Evolutionary conservation across 768 basidiomycete species (phyloP).

Genomic region (Boletus patriciae): DNA sequence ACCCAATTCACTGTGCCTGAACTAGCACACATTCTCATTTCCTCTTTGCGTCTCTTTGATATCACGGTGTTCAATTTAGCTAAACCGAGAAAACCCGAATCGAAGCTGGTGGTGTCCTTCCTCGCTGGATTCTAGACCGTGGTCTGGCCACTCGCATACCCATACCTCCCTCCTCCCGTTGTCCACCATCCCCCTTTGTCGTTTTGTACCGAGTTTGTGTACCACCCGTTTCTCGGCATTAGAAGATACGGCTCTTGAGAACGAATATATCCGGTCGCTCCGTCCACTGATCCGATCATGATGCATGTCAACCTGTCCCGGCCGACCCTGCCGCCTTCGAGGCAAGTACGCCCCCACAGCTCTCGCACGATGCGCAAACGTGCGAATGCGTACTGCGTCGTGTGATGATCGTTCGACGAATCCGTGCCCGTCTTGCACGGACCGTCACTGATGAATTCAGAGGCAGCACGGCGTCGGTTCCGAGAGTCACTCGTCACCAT

Average conservation of each 20-base stretch:
- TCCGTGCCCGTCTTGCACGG: too few species aligned
- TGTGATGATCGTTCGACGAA: too few species aligned
- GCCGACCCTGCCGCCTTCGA: not conserved
- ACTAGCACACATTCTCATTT: not conserved
- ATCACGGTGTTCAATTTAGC: constrained; percentile 12
- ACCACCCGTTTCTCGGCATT: not conserved
- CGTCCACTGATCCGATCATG: not conserved
- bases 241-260: not conserved
- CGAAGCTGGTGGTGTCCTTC: not conserved
- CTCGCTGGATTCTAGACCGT: not conserved
- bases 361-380: too few species aligned
- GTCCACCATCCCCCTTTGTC: not conserved
- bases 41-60: not conserved
- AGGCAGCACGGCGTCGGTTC: too few species aligned
- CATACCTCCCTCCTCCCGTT: not conserved
- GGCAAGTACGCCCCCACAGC: not conserved
- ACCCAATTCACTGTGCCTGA: constrained; percentile 9
- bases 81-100: constrained; percentile 1
- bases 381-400: too few species aligned
- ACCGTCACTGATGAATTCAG: too few species aligned
- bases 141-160: not conserved
- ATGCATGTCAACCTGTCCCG: not conserved
- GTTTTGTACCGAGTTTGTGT: not conserved
- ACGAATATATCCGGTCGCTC: not conserved
- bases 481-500: too few species aligned